A percentile compares a stretch with the other conserved stretches of the same genome.
Conservation (phyloP, 352 stramenopile species). For the Salisapilia sapeloensis region DNA sequence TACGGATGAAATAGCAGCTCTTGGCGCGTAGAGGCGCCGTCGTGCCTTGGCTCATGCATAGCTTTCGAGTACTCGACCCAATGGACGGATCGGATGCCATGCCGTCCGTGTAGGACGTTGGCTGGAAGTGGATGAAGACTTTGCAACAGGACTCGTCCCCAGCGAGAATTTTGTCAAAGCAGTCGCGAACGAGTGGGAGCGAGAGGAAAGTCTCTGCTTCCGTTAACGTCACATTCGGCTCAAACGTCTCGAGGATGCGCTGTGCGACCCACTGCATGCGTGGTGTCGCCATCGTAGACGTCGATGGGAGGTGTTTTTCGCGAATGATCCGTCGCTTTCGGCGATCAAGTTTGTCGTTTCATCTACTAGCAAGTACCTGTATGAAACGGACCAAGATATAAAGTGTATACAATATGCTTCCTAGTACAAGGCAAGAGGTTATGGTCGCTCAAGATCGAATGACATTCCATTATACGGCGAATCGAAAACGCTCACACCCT, state of each 20-base stretch:
- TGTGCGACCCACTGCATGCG: conserved; percentile 72
- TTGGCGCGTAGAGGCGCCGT: conserved; percentile 57
- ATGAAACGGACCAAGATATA: not conserved
- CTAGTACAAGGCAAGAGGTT: no score
- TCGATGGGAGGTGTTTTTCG: not conserved
- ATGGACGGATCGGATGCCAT: not conserved
- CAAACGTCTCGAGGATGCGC: conserved; percentile 66
- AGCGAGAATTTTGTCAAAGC: conserved; percentile 56
- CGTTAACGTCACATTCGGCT: conserved; percentile 23
- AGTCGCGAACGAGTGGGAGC: conserved; percentile 24
- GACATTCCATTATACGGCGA: no score
- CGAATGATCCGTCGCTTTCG: not conserved
- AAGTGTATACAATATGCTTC: no score
- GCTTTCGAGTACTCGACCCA: conserved; percentile 16
- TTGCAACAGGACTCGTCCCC: conserved; percentile 53
- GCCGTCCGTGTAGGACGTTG: conserved; percentile 4
- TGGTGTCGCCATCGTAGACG: conserved; percentile 31
- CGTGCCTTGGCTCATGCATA: conserved; percentile 48
- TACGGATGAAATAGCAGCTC: conserved; percentile 75
- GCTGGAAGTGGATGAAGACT: conserved; percentile 64
- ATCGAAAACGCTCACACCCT: no score
- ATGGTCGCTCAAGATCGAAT: no score
- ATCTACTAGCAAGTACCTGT: not conserved
- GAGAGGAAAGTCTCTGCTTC: conserved; percentile 57
- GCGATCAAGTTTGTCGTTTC: conserved; percentile 1